A percentile compares a stretch with the other conserved stretches of the same genome.
Conservation (phyloP, 257 asterid genomes). For the Rauvolfia tetraphylla region DNA sequence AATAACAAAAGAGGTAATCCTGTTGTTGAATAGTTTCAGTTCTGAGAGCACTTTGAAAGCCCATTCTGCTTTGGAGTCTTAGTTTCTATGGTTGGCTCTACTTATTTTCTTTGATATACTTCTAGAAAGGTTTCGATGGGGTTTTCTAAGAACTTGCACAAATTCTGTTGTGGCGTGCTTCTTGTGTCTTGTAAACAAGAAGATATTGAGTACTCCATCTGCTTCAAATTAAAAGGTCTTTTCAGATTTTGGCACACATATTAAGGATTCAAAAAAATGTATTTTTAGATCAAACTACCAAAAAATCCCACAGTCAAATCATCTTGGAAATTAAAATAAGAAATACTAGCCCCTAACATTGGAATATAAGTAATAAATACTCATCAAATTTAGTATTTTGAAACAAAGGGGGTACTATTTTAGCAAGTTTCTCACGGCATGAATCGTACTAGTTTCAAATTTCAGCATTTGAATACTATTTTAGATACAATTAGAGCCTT, state of each 20-base stretch:
- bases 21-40: neutral
- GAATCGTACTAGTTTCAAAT: too few relatives aligned
- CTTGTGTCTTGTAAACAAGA: neutral
- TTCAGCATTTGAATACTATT: neutral
- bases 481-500: neutral
- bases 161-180: neutral
- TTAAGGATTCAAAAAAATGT: too few relatives aligned
- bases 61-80: neutral
- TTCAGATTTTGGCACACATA: too few relatives aligned
- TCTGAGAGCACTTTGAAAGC: neutral
- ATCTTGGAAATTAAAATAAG: too few relatives aligned
- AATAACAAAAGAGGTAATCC: neutral
- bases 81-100: neutral
- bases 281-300: too few relatives aligned
- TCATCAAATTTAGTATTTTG: too few relatives aligned
- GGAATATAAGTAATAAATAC: too few relatives aligned
- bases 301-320: too few relatives aligned
- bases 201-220: neutral
- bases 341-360: too few relatives aligned
- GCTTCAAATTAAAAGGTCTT: too few relatives aligned
- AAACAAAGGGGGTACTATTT: too few relatives aligned
- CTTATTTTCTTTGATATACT: neutral
- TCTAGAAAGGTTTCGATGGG: neutral
- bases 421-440: too few relatives aligned
- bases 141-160: neutral